Evolutionary conservation across 2,329 filamentous ascomycete species (phyloP), one percentile per base, ranked within the genome.

Genomic region (Huntiella decipiens): DNA sequence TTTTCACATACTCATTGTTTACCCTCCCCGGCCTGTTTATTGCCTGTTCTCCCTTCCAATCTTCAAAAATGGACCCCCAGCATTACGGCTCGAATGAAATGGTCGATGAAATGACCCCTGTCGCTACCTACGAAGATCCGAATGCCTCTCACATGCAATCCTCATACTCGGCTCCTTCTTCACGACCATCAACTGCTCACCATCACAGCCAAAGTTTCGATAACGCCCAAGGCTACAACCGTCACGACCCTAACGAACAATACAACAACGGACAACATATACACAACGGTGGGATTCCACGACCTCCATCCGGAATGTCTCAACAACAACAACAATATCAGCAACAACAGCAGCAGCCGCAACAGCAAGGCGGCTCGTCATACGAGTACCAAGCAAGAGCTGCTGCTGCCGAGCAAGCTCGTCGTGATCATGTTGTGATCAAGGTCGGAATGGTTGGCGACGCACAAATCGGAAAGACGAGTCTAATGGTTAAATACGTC

Each of bases 381-480:
- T 58, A 64, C 44, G 59, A 58, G 22, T 59, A 52, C 52, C 19
- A 59, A 2, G 51, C 53, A n/a, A 58, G 34, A 35, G 38, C 56
- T 22, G 53, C 51, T 34, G 57, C 53, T 22, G 50, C 50, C 22
- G 53, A 57, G 51, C 54, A 54, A 49, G 70, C 70, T 52, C 68
- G 70, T 40, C 67, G 75, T 51, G 78, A 77, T 59, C 75, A 78
- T 56, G 91, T 98, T 34, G 91, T 98, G 48, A 96, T 98, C 70
- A 98, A 98, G 65, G 91, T 98, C 44, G 91, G 91, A 58, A 98
- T 98, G 91, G 91, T 98, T 39, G 91, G 91, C 40, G 91, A 98
- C 65, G 91, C 91, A 48, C 91, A 98, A 64, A 98, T 98, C 55
- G 91, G 91, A 58, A 98, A 98, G 73, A 98, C 91, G 13, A 95